These are phyloP conservation scores for Eucalyptus melliodora DNA, from an alignment of 345 rosid species.

Conservation along the genomic window DNA sequence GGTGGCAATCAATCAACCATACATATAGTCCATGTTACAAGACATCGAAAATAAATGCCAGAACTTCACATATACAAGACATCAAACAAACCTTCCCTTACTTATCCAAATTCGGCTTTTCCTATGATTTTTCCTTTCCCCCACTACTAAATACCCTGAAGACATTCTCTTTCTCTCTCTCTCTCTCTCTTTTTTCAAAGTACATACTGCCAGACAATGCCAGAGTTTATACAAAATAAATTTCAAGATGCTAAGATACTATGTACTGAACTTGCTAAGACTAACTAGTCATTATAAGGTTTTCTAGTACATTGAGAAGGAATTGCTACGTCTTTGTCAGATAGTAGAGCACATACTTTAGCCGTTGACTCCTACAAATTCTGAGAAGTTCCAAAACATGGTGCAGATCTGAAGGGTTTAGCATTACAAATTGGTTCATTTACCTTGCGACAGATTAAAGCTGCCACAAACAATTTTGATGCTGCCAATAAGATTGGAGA, in stretches of 20 bases:
- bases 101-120: background rate
- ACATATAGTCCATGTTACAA: background rate
- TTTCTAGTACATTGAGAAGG: background rate
- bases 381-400: background rate
- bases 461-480: background rate
- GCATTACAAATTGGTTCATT: background rate
- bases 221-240: background rate
- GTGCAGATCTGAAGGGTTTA: background rate
- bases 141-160: background rate
- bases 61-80: background rate
- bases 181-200: background rate
- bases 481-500: background rate
- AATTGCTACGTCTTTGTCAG: background rate
- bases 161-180: background rate
- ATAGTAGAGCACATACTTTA: background rate
- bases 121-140: background rate
- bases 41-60: no score
- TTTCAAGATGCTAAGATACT: no score
- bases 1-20: background rate
- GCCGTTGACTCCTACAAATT: background rate
- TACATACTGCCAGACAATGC: background rate
- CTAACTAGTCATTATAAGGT: no score
- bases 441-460: background rate
- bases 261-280: no score
- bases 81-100: background rate